A percentile compares a stretch with the other conserved stretches of the same genome.
Evolutionary conservation across 495 filamentous ascomycete species (phyloP).

Genomic region (Extremus antarcticus): DNA sequence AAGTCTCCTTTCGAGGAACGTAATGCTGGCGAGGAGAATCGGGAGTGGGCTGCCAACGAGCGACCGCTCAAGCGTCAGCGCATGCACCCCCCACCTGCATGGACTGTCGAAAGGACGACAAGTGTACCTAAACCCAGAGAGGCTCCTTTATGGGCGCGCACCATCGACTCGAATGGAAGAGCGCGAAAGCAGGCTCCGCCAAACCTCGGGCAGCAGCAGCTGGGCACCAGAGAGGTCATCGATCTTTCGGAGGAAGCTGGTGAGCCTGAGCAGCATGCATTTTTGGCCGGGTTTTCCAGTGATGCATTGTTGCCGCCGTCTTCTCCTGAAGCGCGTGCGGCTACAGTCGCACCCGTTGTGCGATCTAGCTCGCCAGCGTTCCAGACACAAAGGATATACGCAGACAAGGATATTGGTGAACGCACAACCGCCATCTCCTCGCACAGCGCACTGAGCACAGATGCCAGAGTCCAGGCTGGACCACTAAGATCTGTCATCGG

Average conservation of each 20-base stretch:
- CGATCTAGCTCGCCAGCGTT: conserved; percentile 15
- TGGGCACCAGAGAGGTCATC: conserved; percentile 12
- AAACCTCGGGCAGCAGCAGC: conserved; percentile 1
- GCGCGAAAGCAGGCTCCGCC: conserved; percentile 2
- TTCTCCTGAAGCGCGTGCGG: neutral
- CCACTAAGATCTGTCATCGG: no score
- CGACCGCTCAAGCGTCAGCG: conserved; percentile 40
- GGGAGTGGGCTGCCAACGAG: conserved; percentile 23
- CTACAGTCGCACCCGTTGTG: neutral
- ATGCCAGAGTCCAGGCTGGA: no score
- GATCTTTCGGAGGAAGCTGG: conserved; percentile 22
- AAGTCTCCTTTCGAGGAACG: conserved; percentile 43
- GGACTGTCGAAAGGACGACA: neutral
- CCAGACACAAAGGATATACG: conserved; percentile 7
- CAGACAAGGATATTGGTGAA: neutral
- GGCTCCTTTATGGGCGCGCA: conserved; percentile 17
- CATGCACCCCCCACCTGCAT: conserved; percentile 2
- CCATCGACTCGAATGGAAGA: conserved; percentile 11
- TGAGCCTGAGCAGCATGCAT: conserved; percentile 14
- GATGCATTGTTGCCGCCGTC: conserved; percentile 9
- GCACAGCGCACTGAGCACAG: neutral
- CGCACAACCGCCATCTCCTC: neutral
- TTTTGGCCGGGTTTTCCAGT: conserved; percentile 21
- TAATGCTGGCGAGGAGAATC: conserved; percentile 22
- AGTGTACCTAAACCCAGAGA: neutral